A percentile compares a stretch with the other conserved stretches of the same genome.
Evolutionary conservation across 306 rosid species (phyloP).

Genomic region (Pueraria montana): DNA sequence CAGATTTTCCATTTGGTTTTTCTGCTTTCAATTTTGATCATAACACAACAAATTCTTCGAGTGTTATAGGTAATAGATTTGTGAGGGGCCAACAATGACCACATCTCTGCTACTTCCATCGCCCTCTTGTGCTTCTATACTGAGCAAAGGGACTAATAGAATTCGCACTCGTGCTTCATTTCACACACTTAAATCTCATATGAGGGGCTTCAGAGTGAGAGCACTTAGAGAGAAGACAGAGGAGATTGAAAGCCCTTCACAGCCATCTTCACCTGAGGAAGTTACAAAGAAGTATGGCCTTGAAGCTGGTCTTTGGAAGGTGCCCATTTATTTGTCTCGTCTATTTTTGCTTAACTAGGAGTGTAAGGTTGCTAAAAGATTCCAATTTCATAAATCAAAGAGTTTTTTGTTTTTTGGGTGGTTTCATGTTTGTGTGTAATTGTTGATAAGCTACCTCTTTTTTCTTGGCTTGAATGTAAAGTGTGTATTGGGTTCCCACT

Average conservation of each 20-base stretch:
- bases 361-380: not conserved
- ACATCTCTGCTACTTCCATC: constrained; percentile 52
- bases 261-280: constrained; percentile 77
- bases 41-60: constrained; percentile 38
- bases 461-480: constrained; percentile 39
- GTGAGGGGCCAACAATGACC: constrained; percentile 58
- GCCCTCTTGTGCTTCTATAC: constrained; percentile 56
- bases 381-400: constrained; percentile 18
- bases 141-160: constrained; percentile 41
- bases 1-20: not conserved
- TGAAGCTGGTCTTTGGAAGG: constrained; percentile 98
- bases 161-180: constrained; percentile 41
- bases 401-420: constrained; percentile 2
- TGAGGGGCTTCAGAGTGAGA: constrained; percentile 65
- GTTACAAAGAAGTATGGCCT: constrained; percentile 88
- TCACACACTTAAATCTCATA: constrained; percentile 43
- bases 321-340: constrained; percentile 47
- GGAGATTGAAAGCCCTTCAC: constrained; percentile 66
- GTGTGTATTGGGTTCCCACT: constrained; percentile 37
- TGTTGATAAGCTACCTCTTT: constrained; percentile 20
- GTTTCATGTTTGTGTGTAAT: constrained; percentile 34
- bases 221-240: constrained; percentile 83
- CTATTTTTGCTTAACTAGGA: not conserved
- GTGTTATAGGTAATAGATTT: constrained; percentile 31
- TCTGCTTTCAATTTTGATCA: constrained; percentile 28